These are phyloP conservation scores for Penicillium flavigenum DNA, from an alignment of 495 filamentous ascomycete species.

Conservation along the genomic window DNA sequence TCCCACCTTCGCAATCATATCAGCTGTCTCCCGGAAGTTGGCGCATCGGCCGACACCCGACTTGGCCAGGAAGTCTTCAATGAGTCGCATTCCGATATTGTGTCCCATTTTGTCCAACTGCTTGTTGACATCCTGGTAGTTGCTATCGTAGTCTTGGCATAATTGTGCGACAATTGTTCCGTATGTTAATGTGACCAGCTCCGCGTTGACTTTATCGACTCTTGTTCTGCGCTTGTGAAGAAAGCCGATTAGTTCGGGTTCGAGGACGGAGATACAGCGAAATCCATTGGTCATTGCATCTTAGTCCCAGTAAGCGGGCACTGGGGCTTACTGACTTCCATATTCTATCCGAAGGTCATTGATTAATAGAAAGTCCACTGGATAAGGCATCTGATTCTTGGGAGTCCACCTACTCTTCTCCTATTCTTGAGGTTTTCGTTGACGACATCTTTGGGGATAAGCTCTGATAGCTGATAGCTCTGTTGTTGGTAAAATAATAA, in stretches of 20 bases:
- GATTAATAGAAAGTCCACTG: constrained; percentile 29
- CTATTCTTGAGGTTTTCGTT: constrained; percentile 82
- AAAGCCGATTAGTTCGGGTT: constrained; percentile 13
- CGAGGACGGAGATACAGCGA: neutral
- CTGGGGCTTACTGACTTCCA: constrained; percentile 80
- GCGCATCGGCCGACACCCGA: constrained; percentile 83
- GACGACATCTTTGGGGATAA: constrained; percentile 56
- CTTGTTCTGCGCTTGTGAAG: constrained; percentile 46
- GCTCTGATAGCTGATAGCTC: neutral
- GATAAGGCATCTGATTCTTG: constrained; percentile 7
- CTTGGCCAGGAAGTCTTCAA: constrained; percentile 97
- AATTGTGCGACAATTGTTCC: constrained; percentile 96
- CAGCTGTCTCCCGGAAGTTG: constrained; percentile 92
- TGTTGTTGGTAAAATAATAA: neutral
- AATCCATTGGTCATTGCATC: neutral
- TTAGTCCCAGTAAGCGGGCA: neutral
- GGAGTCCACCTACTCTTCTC: constrained; percentile 84
- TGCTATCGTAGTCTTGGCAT: constrained; percentile 89
- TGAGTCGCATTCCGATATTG: constrained; percentile 93
- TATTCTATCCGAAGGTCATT: constrained; percentile 56
- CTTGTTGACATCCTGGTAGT: constrained; percentile 92
- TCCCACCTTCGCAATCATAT: constrained; percentile 89
- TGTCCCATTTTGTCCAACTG: constrained; percentile 99
- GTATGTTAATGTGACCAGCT: constrained; percentile 95
- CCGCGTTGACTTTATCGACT: constrained; percentile 78